Conservation (phyloP, 495 filamentous ascomycete genomes). For the Trichoderma asperelloides region DNA sequence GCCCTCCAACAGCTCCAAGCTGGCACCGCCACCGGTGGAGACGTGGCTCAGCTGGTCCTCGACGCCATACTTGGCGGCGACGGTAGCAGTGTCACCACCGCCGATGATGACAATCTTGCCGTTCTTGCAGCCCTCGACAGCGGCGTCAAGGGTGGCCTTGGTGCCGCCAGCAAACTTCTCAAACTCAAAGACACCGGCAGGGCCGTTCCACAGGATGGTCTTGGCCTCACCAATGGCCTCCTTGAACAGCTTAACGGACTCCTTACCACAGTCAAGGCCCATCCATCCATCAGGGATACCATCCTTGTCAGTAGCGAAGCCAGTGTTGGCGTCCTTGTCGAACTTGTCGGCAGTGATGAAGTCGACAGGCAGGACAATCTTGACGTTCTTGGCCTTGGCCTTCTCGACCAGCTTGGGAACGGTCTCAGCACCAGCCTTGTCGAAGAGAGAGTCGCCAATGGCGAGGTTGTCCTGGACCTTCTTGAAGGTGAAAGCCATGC, state of each 20-base stretch:
- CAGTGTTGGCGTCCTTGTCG: slow-evolving; percentile 68
- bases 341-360: slow-evolving; percentile 97
- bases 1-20: slow-evolving; percentile 91
- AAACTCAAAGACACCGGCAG: slow-evolving; percentile 94
- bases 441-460: slow-evolving; percentile 90
- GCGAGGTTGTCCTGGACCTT: slow-evolving; percentile 84
- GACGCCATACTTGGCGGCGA: slow-evolving; percentile 90
- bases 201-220: slow-evolving; percentile 99
- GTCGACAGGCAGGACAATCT: slow-evolving; percentile 89
- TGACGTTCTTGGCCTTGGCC: slow-evolving; percentile 90
- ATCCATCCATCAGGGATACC: slow-evolving; percentile 96
- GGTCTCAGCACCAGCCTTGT: slow-evolving; percentile 90
- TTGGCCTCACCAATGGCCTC: slow-evolving; percentile 75
- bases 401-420: slow-evolving; percentile 83
- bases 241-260: slow-evolving; percentile 79
- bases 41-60: slow-evolving; percentile 98
- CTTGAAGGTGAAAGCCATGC: slow-evolving; percentile 99
- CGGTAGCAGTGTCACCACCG: slow-evolving; percentile 95
- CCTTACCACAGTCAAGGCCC: slow-evolving; percentile 88
- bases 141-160: slow-evolving; percentile 80
- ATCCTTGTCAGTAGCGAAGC: slow-evolving; percentile 73
- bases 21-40: slow-evolving; percentile 92
- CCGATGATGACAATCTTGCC: slow-evolving; percentile 97
- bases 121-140: slow-evolving; percentile 63
- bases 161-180: slow-evolving; percentile 88